These are phyloP conservation scores for Solanum phureja DNA, from an alignment of 257 asterid genomes.

Conservation along the genomic window DNA sequence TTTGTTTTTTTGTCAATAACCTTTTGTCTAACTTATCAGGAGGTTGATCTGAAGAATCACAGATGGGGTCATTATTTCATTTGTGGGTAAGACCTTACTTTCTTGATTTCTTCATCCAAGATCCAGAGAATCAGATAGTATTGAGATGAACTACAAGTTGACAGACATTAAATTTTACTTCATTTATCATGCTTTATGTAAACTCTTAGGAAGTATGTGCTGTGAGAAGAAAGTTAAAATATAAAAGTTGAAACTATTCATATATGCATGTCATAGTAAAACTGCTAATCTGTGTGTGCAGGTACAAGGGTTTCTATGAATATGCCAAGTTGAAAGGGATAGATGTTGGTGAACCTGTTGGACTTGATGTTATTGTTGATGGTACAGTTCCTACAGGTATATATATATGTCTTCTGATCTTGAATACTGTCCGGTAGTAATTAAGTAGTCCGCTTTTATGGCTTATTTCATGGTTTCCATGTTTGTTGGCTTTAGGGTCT, in stretches of 20 bases:
- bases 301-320: constrained; percentile 92
- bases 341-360: constrained; percentile 42
- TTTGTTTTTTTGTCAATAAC: neutral
- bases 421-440: neutral
- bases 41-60: constrained; percentile 76
- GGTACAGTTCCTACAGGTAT: constrained; percentile 93
- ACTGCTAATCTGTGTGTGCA: constrained; percentile 9
- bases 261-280: neutral
- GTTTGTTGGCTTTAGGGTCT: constrained; percentile 35
- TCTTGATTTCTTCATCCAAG: neutral
- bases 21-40: constrained; percentile 29
- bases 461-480: neutral
- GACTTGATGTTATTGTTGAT: constrained; percentile 79
- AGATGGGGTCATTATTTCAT: constrained; percentile 91
- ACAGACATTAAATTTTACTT: neutral
- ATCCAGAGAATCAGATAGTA: neutral
- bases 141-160: neutral
- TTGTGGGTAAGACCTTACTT: constrained; percentile 57
- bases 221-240: neutral
- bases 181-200: neutral
- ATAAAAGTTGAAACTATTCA: neutral
- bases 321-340: constrained; percentile 63
- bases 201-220: neutral
- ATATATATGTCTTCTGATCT: constrained; percentile 8
- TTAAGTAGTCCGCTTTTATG: neutral